Evolutionary conservation across 2,329 filamentous ascomycete genomes (phyloP).

Genomic region (Colletotrichum orbiculare): DNA sequence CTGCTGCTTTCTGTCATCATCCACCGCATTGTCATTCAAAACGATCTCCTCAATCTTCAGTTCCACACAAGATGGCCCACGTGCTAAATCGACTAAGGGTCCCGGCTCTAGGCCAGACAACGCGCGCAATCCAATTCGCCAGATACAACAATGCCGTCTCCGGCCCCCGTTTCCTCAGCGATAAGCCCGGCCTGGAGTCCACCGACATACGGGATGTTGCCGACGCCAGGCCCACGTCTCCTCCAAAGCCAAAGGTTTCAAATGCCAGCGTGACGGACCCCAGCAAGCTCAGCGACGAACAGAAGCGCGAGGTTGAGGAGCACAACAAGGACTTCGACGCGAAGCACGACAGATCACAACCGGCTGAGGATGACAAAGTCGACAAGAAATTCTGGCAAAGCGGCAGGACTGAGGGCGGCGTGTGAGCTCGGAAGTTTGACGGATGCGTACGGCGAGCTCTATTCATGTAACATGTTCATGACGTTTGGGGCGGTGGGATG

Average conservation of each 20-base stretch:
- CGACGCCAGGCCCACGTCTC: slow-evolving; percentile 41
- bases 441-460: too few relatives aligned
- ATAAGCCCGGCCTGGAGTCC: slow-evolving; percentile 26
- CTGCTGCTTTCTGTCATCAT: too few relatives aligned
- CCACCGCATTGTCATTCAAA: too few relatives aligned
- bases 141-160: not conserved
- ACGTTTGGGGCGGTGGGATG: too few relatives aligned
- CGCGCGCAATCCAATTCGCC: not conserved
- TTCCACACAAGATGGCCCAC: not conserved
- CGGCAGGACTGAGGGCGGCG: slow-evolving; percentile 1
- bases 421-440: too few relatives aligned
- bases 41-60: not conserved
- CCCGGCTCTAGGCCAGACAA: not conserved
- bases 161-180: slow-evolving; percentile 14
- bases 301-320: slow-evolving; percentile 66
- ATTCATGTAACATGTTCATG: too few relatives aligned
- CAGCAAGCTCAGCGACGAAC: slow-evolving; percentile 57
- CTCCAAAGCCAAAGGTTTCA: slow-evolving; percentile 62
- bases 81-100: not conserved
- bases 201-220: slow-evolving; percentile 27
- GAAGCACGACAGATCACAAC: slow-evolving; percentile 59
- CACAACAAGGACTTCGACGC: slow-evolving; percentile 69
- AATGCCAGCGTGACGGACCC: slow-evolving; percentile 57
- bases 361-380: slow-evolving; percentile 61
- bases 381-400: slow-evolving; percentile 64